Evolutionary conservation across 2,329 filamentous ascomycete species (phyloP), one percentile per base, ranked within the genome.

Genomic region (Macrophomina phaseolina): DNA sequence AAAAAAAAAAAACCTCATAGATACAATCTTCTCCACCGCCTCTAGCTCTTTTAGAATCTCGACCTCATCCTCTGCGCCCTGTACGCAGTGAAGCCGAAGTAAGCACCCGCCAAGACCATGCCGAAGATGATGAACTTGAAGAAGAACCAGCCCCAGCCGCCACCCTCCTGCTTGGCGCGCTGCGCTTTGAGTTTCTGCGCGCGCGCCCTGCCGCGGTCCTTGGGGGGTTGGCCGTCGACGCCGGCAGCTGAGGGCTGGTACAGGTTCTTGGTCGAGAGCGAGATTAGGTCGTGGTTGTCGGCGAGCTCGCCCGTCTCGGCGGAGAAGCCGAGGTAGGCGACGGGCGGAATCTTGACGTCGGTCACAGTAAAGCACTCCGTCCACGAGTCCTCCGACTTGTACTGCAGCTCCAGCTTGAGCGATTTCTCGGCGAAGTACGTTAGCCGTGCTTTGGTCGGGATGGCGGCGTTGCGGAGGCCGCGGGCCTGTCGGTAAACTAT

Each of bases 401-500:
- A 99, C 83, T 96, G 93, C 67, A 99, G 85, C 77, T 98, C 94
- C 69, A 99, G 86, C 74, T 90, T 91, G 76, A 99, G 85, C 71
- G 89, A 90, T 82, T 97, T 94, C 82, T 99, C 95, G 83, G 96
- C 92, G 85, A 98, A 97, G 84, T 98, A 98, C 62, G 93, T 97
- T 71, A 99, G 83, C 74, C 89, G 90, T 71, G 94, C 87, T 82
- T 94, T 96, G 71, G 94, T 97, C 28, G 94, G 71, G 67, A 94
- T 81, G 65, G 85, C 86, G 45, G 91, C 85, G 74, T 93, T 91
- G 73, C 95, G 91, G 72, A 99, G 89, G 70, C 94, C 94, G 68
- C 95, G 89, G 67, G 94, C 94, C 80, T 89, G 68, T 34, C 23
- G 23, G 23, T 18, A 8, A 6, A 5, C 8, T 18, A 18, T 23